phyloP scores from a whole-genome alignment of 805 yeast genomes.

The Schizosaccharomyces lindneri region DNA sequence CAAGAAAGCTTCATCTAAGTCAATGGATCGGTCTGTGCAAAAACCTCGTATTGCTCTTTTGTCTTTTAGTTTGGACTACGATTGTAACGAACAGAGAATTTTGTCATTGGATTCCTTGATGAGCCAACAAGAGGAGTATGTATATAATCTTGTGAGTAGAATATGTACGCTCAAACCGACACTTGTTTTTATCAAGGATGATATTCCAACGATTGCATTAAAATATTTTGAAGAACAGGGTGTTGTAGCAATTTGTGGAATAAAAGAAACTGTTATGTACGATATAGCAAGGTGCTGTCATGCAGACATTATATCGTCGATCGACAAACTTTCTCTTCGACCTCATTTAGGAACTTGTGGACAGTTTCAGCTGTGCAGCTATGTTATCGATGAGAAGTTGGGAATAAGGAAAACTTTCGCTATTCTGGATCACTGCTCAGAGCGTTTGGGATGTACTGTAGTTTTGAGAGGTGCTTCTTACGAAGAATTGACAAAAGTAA shows the following conservation, averaged over 20 bases:
- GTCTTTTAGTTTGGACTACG: slow-evolving; percentile 73
- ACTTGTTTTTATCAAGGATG: slow-evolving; percentile 50
- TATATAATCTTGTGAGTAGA: slow-evolving; percentile 57
- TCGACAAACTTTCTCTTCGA: slow-evolving; percentile 53
- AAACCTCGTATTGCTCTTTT: slow-evolving; percentile 60
- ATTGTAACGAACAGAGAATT: slow-evolving; percentile 40
- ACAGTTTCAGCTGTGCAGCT: slow-evolving; percentile 45
- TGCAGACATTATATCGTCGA: slow-evolving; percentile 65
- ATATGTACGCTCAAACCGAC: slow-evolving; percentile 55
- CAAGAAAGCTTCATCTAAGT: slow-evolving; percentile 50
- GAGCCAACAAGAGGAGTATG: slow-evolving; percentile 68
- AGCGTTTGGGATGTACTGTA: slow-evolving; percentile 60
- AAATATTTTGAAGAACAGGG: slow-evolving; percentile 45
- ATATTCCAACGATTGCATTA: slow-evolving; percentile 63
- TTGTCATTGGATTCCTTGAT: slow-evolving; percentile 62
- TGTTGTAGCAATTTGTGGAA: slow-evolving; percentile 55
- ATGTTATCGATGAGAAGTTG: slow-evolving; percentile 21
- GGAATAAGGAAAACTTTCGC: slow-evolving; percentile 33
- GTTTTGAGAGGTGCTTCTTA: slow-evolving; percentile 56
- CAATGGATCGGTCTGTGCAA: slow-evolving; percentile 40
- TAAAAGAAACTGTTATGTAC: slow-evolving; percentile 60
- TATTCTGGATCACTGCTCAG: slow-evolving; percentile 55
- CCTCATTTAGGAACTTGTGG: slow-evolving; percentile 57
- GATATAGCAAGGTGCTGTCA: slow-evolving; percentile 54
- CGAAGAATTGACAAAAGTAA: slow-evolving; percentile 36